Base-by-base conservation (phyloP, 2,329 filamentous ascomycete species). In the Chaetomium globosum region DNA sequence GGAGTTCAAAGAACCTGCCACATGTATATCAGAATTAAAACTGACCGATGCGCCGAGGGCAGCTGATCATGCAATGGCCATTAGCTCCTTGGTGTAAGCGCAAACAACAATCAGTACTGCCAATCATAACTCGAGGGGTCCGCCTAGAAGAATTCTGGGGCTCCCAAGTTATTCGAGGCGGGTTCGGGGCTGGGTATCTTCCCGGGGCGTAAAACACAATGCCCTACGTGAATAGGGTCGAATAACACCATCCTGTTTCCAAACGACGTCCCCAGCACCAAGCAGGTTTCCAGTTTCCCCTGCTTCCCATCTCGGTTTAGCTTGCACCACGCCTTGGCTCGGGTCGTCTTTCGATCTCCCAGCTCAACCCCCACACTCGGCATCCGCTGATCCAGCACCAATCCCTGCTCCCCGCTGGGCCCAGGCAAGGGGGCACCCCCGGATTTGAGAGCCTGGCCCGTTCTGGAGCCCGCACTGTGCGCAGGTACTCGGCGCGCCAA, bases 301-400 rank as follows among this genome's bases (percentile, higher is more conserved):
- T 58, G 63, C 65, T 67, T 61, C 68, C 67, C 60, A 64, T 65
- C 48, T 46, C 49, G 23, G 69, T 61, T 61, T 67, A 70, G 65
- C 56, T 30, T 30, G 53, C 36, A 48, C 57, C 26, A 19, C 52
- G 36, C 53, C 57, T 60, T 54, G 55, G 66, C 39, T n/a, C 48
- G 6, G 48, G 19, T 33, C n/a, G 12, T 39, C 13, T 12, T 31
- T 28, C 65, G 66, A 59, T 59, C 16, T 60, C 58, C 33, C 39
- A 36, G 31, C 51, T 49, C n/a, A 71, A 72, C 71, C 71, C 71
- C 71, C 71, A 72, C 70, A 72, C 70, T 67, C 52, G 51, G 63
- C 60, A 69, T 51, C 67, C 71, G 56, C 66, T 64, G 62, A 69
- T 69, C 66, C 66, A 65, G 63, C 59, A 52, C 66, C 54, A 56